A percentile compares a stretch with the other conserved stretches of the same genome.
Evolutionary conservation across 768 basidiomycete genomes (phyloP).

Genomic region (Mycena olivaceomarginata): DNA sequence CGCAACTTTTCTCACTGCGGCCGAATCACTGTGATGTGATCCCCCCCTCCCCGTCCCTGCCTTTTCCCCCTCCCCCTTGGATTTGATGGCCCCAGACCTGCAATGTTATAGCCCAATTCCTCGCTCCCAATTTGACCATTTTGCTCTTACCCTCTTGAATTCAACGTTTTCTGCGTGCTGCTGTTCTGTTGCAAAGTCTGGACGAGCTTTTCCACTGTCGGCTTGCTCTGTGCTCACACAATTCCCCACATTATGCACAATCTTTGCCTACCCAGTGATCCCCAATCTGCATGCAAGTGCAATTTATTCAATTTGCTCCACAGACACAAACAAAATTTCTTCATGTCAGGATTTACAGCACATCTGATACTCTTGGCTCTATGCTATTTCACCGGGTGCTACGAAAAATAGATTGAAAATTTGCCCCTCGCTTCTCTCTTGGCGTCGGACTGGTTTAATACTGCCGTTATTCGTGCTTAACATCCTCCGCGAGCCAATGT

Average conservation of each 20-base stretch:
- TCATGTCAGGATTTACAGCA: not conserved
- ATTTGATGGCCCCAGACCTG: no score
- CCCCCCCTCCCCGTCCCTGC: no score
- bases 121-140: not conserved
- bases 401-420: not conserved
- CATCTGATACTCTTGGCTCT: not conserved
- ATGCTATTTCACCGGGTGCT: not conserved
- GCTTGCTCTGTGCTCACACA: not conserved
- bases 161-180: not conserved
- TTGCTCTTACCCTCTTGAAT: not conserved
- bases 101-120: no score
- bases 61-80: not conserved
- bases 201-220: not conserved
- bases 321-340: not conserved
- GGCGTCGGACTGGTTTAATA: not conserved
- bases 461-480: not conserved
- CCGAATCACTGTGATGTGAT: no score
- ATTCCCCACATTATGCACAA: not conserved
- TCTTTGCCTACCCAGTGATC: no score
- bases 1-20: no score
- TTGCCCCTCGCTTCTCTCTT: not conserved
- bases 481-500: not conserved
- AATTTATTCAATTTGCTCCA: not conserved
- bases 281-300: conserved; percentile 1
- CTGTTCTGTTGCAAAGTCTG: not conserved